Evolutionary conservation across 257 asterid species (phyloP).

Genomic region (Perilla frutescens): DNA sequence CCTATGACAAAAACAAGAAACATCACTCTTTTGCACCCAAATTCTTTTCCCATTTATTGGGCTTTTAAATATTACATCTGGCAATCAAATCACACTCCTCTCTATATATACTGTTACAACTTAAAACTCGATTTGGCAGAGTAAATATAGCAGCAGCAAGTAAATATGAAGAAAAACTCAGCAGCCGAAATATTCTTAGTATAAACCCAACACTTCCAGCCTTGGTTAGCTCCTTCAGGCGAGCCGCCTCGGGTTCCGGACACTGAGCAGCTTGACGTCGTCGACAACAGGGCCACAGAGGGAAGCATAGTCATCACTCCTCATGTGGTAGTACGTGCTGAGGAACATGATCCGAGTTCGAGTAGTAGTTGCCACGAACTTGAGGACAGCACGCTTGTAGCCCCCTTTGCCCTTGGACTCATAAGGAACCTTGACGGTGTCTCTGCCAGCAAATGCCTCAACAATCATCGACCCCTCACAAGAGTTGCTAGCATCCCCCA

Average conservation of each 20-base stretch:
- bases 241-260: conserved; percentile 60
- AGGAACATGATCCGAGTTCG: conserved; percentile 82
- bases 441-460: conserved; percentile 87
- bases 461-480: conserved; percentile 93
- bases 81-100: conserved; percentile 34
- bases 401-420: conserved; percentile 94
- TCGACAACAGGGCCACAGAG: conserved; percentile 97
- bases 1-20: conserved; percentile 9
- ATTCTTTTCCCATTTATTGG: conserved; percentile 35
- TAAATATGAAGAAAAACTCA: conserved; percentile 8
- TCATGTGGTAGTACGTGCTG: conserved; percentile 87
- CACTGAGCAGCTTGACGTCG: conserved; percentile 73
- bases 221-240: conserved; percentile 30
- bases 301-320: conserved; percentile 85
- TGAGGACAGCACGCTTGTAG: conserved; percentile 72
- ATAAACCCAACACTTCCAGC: conserved; percentile 1
- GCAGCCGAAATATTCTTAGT: conserved; percentile 11
- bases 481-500: conserved; percentile 90
- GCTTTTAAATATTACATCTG: conserved; percentile 31
- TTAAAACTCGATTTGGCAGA: conserved; percentile 4
- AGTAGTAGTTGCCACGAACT: conserved; percentile 60
- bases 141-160: conserved; percentile 19
- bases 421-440: conserved; percentile 76
- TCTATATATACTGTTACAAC: conserved; percentile 40
- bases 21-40: conserved; percentile 17